Evolutionary conservation across 495 filamentous ascomycete species (phyloP), one percentile per base, ranked within the genome.

Genomic region (Cercophora scortea): DNA sequence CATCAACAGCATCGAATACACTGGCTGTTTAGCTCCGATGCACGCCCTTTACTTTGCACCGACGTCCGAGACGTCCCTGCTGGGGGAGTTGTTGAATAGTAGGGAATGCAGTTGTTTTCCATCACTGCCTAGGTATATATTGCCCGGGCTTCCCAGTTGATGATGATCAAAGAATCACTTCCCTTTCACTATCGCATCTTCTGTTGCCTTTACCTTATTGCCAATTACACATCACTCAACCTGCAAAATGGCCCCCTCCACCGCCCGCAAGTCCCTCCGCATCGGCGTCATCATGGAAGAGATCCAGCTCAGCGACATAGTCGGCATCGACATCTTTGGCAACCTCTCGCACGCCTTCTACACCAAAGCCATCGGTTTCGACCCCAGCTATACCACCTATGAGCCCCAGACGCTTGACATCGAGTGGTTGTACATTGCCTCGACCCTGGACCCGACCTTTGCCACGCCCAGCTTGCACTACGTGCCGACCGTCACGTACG

Each of bases 341-440:
- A 45, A 45, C 43, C 7, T 45, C 12, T 45, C 43, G 25, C 25
- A 25, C 25, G 25, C 25, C 25, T 25, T 25, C 25, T 25, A 25
- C 25, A 34, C 56, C 19, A 34, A 45, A 3, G 15, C 9, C n/a
- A 25, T 25, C 25, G 25, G 25, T 11, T 8, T 62, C 49, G 17
- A 42, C 41, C 49, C 55, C 9, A 15, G 4, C 4, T 50, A 39
- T 1, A 35, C 19, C 12, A 36, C 12, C 13, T 35, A 50, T 41
- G 32, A 16, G 13, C 32, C 17, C 4, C 54, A 60, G 32, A 55
- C 54, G 3, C 6, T 56, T 17, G 47, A 58, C 36, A 60, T 63
- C 12, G 50, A 60, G 40, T 60, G 58, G 54, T 47, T 58, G 32
- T 63, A 51, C 57, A 48, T 63, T n/a, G 48, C 61, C 34, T 42